Evolutionary conservation across 139 green algal genomes (phyloP), one percentile per base, ranked within the genome.

Genomic region (Diplosphaera chodatii): DNA sequence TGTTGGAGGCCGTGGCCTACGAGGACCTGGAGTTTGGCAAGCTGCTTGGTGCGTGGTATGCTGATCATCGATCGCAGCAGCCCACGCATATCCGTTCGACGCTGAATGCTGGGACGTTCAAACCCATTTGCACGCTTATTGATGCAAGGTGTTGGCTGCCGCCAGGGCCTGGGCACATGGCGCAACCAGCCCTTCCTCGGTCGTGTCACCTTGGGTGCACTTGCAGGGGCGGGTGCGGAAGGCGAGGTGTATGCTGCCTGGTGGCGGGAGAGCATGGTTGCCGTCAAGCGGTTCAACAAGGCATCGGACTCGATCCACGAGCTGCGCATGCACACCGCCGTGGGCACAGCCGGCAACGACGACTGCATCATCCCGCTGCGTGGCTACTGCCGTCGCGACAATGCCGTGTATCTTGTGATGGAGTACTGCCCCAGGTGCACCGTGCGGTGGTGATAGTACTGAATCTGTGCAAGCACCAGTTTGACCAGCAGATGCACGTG

Each of bases 291-390:
- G 27, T 79, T 79, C 32, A 34, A 69, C 34, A 32, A 34, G 27
- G 64, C 28, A 55, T 69, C 72, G 0, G 31, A 56, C 16, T 80
- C 55, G 28, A 64, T 75, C 37, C 41, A 59, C 37, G 82, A 87
- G 68, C 25, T 86, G 4, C 76, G 83, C 48, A 82, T 87, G 71
- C 74, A 85, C 73, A 31, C 20, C 48, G 33, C 66, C 28, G 30
- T 66, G 1, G 13, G 29, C n/a, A 25, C 48, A 55, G 37, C 40
- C 76, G 82, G 82, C 23, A 69, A 56, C 4, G 79, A 87, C 40
- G 82, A 87, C 79, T 85, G 85, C 73, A 72, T 87, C 23, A 79
- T 87, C 22, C 68, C 67, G 30, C 69, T 85, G 40, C 69, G 82
- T 30, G 82, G 79, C 13, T 55, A 85, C 34, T 77, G 69, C 48